Evolutionary conservation across 2,329 filamentous ascomycete species (phyloP).

Genomic region (Blumeria hordei): DNA sequence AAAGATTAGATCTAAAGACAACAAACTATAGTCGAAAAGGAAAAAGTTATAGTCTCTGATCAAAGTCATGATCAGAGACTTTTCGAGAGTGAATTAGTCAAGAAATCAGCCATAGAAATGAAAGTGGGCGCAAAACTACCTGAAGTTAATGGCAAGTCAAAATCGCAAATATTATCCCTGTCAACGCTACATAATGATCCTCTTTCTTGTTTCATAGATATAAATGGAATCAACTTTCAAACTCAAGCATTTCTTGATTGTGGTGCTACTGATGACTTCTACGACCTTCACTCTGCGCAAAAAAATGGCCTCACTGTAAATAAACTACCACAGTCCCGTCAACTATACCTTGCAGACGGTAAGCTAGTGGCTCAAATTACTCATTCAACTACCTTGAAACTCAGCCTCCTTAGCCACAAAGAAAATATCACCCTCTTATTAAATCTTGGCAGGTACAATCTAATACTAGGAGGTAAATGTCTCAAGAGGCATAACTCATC

Average conservation of each 20-base stretch:
- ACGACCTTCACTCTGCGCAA: constrained; percentile 1
- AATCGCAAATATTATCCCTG: background rate
- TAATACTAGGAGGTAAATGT: background rate
- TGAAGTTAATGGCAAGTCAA: background rate
- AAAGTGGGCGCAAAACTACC: background rate
- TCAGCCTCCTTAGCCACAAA: background rate
- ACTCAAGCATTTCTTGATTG: constrained; percentile 1
- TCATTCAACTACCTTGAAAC: background rate
- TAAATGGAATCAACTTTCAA: background rate
- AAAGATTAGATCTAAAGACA: background rate
- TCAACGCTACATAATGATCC: background rate
- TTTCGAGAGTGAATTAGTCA: background rate
- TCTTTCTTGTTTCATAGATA: background rate
- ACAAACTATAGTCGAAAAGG: background rate
- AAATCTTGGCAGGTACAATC: background rate
- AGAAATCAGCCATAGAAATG: background rate
- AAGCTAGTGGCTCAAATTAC: background rate
- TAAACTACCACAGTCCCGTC: background rate
- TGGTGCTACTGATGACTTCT: background rate
- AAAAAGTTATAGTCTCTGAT: background rate
- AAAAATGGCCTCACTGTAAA: background rate
- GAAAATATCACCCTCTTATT: background rate
- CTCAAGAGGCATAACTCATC: background rate
- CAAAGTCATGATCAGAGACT: background rate
- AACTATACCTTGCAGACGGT: background rate